A percentile compares a stretch with the other conserved stretches of the same genome.
Conservation (phyloP, 441 rosid species). For the Syzygium malaccense region DNA sequence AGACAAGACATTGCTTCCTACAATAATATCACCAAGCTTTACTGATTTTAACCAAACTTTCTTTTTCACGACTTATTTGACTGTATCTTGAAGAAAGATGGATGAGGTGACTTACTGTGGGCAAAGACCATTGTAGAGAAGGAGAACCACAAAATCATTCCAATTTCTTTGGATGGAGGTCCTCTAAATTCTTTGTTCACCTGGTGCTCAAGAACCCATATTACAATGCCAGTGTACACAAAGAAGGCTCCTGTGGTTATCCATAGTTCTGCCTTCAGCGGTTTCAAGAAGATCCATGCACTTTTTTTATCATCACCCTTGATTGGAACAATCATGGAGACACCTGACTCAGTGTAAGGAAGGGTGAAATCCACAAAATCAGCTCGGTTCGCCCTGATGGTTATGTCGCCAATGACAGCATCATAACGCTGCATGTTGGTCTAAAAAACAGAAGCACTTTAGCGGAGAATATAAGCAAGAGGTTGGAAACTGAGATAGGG, state of each 20-base stretch:
- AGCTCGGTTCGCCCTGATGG: neutral
- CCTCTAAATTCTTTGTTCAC: constrained; percentile 9
- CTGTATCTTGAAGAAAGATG: neutral
- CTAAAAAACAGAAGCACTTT: neutral
- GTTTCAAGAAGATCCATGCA: constrained; percentile 7
- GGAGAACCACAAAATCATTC: constrained; percentile 2
- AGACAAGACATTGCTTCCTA: neutral
- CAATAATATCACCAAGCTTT: neutral
- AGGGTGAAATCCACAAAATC: neutral
- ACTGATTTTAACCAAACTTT: neutral
- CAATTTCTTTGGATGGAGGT: neutral
- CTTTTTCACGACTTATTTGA: neutral
- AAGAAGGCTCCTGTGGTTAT: constrained; percentile 3
- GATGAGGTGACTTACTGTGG: neutral
- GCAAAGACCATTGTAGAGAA: neutral
- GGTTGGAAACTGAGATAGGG: neutral
- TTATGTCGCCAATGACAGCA: neutral
- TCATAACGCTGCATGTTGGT: neutral
- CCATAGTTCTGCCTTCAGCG: constrained; percentile 3
- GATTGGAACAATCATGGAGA: constrained; percentile 4
- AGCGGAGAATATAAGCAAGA: neutral
- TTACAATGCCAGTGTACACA: neutral
- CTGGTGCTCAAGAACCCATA: constrained; percentile 9
- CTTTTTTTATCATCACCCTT: neutral
- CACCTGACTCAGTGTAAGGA: constrained; percentile 5